These are phyloP conservation scores for Piromyces finnis DNA, from an alignment of 192 early-diverging fungal genomes.

Conservation along the genomic window DNA sequence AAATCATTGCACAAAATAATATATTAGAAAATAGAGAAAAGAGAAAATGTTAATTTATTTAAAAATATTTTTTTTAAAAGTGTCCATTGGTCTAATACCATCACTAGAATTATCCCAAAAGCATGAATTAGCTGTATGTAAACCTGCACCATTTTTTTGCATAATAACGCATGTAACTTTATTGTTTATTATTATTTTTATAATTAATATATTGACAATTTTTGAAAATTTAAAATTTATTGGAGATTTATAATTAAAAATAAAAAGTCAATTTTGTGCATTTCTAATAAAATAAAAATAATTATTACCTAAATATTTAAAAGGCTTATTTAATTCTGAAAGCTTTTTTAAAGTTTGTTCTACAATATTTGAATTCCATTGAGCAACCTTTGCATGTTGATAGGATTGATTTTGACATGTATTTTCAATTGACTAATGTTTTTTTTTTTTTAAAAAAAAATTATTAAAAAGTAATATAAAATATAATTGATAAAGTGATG, in stretches of 20 bases:
- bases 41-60: no score
- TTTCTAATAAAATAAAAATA: no score
- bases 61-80: no score
- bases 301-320: conserved; percentile 68
- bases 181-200: background rate
- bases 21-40: background rate
- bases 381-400: conserved; percentile 50
- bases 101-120: conserved; percentile 59
- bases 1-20: no score
- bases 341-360: conserved; percentile 45
- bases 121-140: conserved; percentile 52
- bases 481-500: no score
- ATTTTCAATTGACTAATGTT: background rate
- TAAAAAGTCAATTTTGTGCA: background rate
- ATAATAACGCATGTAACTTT: conserved; percentile 59
- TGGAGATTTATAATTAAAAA: background rate
- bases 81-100: conserved; percentile 15
- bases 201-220: no score
- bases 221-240: background rate
- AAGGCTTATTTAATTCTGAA: conserved; percentile 45
- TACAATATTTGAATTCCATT: conserved; percentile 58
- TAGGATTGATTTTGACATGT: conserved; percentile 45
- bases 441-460: conserved; percentile 11
- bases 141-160: conserved; percentile 65
- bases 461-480: no score